Percentiles rank a stretch among this genome's conserved stretches.
Conservation (phyloP, 2,329 filamentous ascomycete species). For the Truncatella angustata region DNA sequence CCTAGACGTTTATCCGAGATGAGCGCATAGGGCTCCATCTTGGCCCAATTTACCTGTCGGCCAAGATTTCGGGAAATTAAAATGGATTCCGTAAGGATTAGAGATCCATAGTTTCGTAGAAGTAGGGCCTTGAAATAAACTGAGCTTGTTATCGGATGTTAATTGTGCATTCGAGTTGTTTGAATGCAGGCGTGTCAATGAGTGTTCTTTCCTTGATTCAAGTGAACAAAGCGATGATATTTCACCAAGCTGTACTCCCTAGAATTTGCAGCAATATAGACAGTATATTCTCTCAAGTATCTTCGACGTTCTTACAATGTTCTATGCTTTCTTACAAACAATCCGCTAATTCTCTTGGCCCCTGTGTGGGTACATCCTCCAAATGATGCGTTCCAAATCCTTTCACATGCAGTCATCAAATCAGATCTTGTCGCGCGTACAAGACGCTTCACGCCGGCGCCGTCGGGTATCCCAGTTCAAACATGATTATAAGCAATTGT, state of each 20-base stretch:
- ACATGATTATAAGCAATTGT: constrained; percentile 26
- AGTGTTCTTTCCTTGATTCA: too few relatives aligned
- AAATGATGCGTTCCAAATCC: constrained; percentile 5
- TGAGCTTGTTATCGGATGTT: too few relatives aligned
- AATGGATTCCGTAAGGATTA: neutral
- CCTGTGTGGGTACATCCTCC: neutral
- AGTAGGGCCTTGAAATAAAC: neutral
- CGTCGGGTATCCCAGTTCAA: constrained; percentile 15
- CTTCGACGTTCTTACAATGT: too few relatives aligned
- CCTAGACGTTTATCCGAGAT: neutral
- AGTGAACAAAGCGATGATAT: too few relatives aligned
- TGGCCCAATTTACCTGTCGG: neutral
- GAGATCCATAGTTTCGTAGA: neutral
- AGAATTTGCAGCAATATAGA: neutral
- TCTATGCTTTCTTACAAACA: too few relatives aligned
- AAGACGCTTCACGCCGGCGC: constrained; percentile 3
- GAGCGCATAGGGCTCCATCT: neutral
- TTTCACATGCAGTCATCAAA: constrained; percentile 10
- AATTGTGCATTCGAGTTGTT: too few relatives aligned
- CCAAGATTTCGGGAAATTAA: neutral
- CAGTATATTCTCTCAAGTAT: neutral
- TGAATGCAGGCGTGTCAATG: too few relatives aligned
- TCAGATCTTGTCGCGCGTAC: constrained; percentile 1
- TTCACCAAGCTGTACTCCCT: too few relatives aligned
- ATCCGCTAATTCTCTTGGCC: neutral